These are phyloP conservation scores for Penicillium corylophilum DNA, from an alignment of 2,329 filamentous ascomycete species.

Conservation along the genomic window DNA sequence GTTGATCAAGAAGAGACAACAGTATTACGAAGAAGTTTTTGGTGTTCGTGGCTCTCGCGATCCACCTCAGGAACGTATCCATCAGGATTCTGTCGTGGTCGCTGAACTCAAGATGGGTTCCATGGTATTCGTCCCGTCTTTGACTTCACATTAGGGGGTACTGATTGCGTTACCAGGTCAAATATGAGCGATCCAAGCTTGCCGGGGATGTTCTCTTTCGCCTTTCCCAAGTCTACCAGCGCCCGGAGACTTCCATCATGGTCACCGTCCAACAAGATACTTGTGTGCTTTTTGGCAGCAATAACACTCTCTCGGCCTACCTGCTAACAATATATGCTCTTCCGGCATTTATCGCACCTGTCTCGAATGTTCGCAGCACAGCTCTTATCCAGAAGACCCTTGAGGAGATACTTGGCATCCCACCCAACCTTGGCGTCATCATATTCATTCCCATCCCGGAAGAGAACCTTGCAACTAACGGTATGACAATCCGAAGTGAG, in stretches of 20 bases:
- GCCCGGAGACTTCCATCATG: constrained; percentile 70
- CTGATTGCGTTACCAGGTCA: constrained; percentile 47
- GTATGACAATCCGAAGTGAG: constrained; percentile 67
- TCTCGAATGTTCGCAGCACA: constrained; percentile 78
- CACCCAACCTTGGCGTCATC: constrained; percentile 66
- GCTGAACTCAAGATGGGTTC: constrained; percentile 66
- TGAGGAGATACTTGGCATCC: constrained; percentile 67
- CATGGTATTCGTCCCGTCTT: constrained; percentile 46
- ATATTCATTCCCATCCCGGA: constrained; percentile 69
- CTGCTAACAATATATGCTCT: constrained; percentile 71
- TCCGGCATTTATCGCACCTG: constrained; percentile 65
- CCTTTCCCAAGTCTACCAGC: constrained; percentile 72
- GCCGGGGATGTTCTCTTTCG: constrained; percentile 71
- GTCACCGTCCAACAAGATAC: constrained; percentile 73
- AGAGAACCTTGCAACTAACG: constrained; percentile 69
- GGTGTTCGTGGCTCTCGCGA: constrained; percentile 35
- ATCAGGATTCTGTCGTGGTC: constrained; percentile 58
- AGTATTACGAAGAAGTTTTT: constrained; percentile 45
- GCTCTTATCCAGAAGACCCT: constrained; percentile 75
- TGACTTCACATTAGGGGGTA: not conserved
- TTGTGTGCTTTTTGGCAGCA: constrained; percentile 72
- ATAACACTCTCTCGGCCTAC: constrained; percentile 76
- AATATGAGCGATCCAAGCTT: constrained; percentile 72
- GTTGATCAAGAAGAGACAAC: constrained; percentile 29
- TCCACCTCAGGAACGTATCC: constrained; percentile 48